phyloP scores from a whole-genome alignment of 495 filamentous ascomycete species.

The Neurospora sp. region DNA sequence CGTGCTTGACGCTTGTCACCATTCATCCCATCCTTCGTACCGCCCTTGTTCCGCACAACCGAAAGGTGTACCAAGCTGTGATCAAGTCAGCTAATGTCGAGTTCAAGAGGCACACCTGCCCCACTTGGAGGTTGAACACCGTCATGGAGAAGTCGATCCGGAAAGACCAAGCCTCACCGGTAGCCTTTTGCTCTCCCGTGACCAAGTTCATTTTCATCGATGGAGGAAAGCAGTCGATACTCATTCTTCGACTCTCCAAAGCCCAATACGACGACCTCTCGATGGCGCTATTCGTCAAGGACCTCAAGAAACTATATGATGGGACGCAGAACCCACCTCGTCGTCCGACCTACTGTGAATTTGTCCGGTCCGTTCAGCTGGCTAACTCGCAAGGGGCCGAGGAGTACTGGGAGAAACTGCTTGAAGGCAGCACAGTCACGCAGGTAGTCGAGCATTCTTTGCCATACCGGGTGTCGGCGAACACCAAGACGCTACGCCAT shows the following conservation, averaged over 20 bases:
- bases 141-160: conserved; percentile 29
- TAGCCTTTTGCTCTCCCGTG: conserved; percentile 30
- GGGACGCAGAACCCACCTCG: conserved; percentile 20
- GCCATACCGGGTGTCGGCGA: conserved; percentile 24
- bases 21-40: conserved; percentile 38
- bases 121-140: conserved; percentile 29
- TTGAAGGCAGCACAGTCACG: conserved; percentile 32
- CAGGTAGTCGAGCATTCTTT: conserved; percentile 31
- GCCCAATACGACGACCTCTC: conserved; percentile 38
- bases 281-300: conserved; percentile 29
- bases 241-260: conserved; percentile 33
- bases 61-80: conserved; percentile 35
- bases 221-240: conserved; percentile 33
- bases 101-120: conserved; percentile 30
- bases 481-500: conserved; percentile 25
- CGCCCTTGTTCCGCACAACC: conserved; percentile 30
- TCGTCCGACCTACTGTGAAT: conserved; percentile 34
- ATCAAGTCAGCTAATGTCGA: conserved; percentile 28
- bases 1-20: conserved; percentile 26
- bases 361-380: conserved; percentile 24
- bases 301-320: conserved; percentile 34
- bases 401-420: conserved; percentile 32
- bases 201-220: conserved; percentile 40
- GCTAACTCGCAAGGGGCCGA: conserved; percentile 25
- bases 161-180: conserved; percentile 26